Percentiles rank a stretch among this genome's conserved stretches.
Conservation (phyloP, 192 early-diverging fungal species). For the Backusella luteola region DNA sequence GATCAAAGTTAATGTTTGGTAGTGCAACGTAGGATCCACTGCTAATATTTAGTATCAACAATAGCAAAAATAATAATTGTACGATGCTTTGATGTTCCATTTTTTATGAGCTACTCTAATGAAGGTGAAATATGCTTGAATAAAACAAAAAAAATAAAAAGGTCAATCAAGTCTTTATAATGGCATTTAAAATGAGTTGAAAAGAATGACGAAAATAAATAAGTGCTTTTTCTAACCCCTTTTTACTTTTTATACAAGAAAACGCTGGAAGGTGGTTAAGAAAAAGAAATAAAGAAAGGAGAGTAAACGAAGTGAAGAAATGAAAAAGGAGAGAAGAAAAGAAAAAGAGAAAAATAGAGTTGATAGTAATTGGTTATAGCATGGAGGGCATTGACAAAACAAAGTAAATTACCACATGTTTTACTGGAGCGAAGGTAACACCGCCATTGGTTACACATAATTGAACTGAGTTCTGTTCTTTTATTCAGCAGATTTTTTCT, state of each 20-base stretch:
- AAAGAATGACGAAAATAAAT: not conserved
- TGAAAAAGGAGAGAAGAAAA: not conserved
- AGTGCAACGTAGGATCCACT: constrained; percentile 3
- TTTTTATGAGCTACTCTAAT: not conserved
- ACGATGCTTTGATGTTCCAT: not conserved
- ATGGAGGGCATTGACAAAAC: constrained; percentile 4
- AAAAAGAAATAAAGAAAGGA: not conserved
- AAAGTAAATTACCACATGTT: constrained; percentile 18
- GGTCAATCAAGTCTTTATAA: not conserved
- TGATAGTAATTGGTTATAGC: not conserved
- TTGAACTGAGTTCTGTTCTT: not conserved
- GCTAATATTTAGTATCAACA: not conserved
- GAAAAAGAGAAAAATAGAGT: not conserved
- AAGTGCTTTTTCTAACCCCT: not conserved
- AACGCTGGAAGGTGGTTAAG: not conserved
- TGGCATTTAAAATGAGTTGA: constrained; percentile 2
- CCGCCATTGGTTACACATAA: constrained; percentile 9
- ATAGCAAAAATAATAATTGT: not conserved
- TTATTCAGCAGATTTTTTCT: not conserved
- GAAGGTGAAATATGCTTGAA: not conserved
- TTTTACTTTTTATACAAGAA: not conserved
- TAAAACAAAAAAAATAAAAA: not conserved
- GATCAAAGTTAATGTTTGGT: constrained; percentile 14
- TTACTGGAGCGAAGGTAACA: not conserved
- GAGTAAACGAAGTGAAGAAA: not conserved